Evolutionary conservation across 768 basidiomycete genomes (phyloP), one percentile per base, ranked within the genome.

Genomic region (Lentinula aciculospora): DNA sequence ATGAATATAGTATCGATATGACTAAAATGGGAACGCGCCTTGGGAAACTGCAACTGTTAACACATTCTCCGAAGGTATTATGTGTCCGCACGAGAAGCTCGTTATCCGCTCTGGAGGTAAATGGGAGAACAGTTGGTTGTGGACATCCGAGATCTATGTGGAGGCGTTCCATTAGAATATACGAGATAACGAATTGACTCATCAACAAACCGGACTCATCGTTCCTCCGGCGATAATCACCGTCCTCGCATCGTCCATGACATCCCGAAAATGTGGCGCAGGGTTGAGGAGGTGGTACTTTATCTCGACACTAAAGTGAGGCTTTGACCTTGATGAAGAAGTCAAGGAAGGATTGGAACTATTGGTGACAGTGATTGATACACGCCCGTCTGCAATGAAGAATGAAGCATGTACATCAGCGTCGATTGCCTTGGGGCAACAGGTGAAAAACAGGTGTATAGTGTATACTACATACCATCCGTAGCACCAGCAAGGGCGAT

Each of bases 171-270:
- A 12, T 45, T 36, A 29, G 27, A 31, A 6, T 17, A 32, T 29
- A 25, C 12, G 17, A 6, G 15, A 25, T 21, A 7, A 56, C 8
- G 5, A 27, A 12, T 8, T 5, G 37, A 19, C 6, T 8, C 17
- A 17, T 7, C 39, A n/a, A 56, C 73, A 54, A 72, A 97, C 93
- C n/a, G 96, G 96, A 6, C 94, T 93, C 97, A 99, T 98, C 0
- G 96, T 99, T 4, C 96, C 96, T 8, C 96, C 96, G 7, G 97
- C 96, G 37, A 99, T 76, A 28, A 98, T 73, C n/a, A 98, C 86
- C 2, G 89, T 81, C 36, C 92, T 76, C 1, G 94, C 92, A 25
- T 79, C 76, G 19, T 93, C 85, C 0, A 92, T 83, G 5, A 98
- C 81, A n/a, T 92, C 89, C 56, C 79, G 75, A 66, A 98, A 98